Percentiles rank a stretch among this genome's conserved stretches.
phyloP scores from a whole-genome alignment of 768 basidiomycete species.

The Suillus weaverae region DNA sequence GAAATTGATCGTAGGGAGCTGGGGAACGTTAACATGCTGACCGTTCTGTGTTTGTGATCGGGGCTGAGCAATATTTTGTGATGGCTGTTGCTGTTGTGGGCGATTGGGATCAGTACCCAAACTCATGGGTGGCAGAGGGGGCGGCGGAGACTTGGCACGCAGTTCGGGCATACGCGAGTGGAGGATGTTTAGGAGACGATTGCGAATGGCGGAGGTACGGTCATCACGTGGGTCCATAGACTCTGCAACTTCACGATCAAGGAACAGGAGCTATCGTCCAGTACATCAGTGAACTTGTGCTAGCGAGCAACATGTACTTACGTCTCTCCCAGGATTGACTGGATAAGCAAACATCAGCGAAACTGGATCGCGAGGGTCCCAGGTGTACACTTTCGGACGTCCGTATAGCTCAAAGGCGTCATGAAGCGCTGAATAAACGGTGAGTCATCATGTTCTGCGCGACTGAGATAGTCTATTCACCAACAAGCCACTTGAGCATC shows the following conservation, averaged over 20 bases:
- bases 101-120: constrained; percentile 11
- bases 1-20: constrained; percentile 64
- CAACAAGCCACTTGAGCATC: constrained; percentile 90
- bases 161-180: constrained; percentile 55
- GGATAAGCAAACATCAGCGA: constrained; percentile 97
- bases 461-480: constrained; percentile 42
- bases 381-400: constrained; percentile 79
- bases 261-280: constrained; percentile 68
- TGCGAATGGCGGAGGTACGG: constrained; percentile 68
- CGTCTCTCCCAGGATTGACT: constrained; percentile 79
- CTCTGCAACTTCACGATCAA: constrained; percentile 82
- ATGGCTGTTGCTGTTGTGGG: constrained; percentile 29
- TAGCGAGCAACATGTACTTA: constrained; percentile 39
- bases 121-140: constrained; percentile 21
- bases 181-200: constrained; percentile 60
- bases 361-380: constrained; percentile 80
- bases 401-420: constrained; percentile 90
- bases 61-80: constrained; percentile 28
- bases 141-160: constrained; percentile 9
- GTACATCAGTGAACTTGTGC: constrained; percentile 16
- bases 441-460: constrained; percentile 12
- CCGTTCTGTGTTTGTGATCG: constrained; percentile 12
- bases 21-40: constrained; percentile 32
- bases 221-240: constrained; percentile 75
- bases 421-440: constrained; percentile 58